Evolutionary conservation across 1,284 basidiomycete genomes (phyloP).

Genomic region (Marasmius fiardii): DNA sequence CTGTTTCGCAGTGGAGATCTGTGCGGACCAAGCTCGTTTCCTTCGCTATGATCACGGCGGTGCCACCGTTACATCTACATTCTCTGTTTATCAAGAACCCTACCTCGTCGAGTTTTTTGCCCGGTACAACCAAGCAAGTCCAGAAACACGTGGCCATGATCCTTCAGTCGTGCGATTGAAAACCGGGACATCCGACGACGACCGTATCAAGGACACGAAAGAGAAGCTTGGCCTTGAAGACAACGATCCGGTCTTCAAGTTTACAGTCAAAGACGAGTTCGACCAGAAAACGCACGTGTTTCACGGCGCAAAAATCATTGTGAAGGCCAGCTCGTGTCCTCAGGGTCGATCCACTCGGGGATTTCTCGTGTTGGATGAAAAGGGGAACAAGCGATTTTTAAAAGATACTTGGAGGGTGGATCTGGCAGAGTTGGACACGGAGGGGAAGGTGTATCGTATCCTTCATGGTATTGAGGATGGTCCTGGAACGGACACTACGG

Average conservation of each 20-base stretch:
- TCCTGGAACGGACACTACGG: neutral
- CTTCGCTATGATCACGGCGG: conserved; percentile 22
- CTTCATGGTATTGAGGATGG: neutral
- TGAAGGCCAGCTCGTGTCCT: no score
- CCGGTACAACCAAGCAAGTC: conserved; percentile 13
- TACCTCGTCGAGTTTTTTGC: conserved; percentile 18
- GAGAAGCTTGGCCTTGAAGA: neutral
- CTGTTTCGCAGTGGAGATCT: conserved; percentile 14
- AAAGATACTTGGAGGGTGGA: no score
- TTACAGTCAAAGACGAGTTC: no score
- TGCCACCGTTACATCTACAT: conserved; percentile 15
- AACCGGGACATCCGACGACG: neutral
- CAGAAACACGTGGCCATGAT: conserved; percentile 18
- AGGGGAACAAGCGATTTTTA: no score
- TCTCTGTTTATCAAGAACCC: conserved; percentile 13
- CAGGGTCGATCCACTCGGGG: no score
- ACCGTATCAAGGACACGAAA: neutral
- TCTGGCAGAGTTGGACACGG: neutral
- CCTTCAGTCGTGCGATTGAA: conserved; percentile 4
- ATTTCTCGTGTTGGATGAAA: no score
- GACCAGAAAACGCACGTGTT: no score
- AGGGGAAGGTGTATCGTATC: neutral
- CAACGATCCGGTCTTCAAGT: no score
- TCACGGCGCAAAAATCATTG: no score
- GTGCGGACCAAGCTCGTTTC: conserved; percentile 15